Conservation (phyloP, 306 rosid genomes). For the Ormosia emarginata region DNA sequence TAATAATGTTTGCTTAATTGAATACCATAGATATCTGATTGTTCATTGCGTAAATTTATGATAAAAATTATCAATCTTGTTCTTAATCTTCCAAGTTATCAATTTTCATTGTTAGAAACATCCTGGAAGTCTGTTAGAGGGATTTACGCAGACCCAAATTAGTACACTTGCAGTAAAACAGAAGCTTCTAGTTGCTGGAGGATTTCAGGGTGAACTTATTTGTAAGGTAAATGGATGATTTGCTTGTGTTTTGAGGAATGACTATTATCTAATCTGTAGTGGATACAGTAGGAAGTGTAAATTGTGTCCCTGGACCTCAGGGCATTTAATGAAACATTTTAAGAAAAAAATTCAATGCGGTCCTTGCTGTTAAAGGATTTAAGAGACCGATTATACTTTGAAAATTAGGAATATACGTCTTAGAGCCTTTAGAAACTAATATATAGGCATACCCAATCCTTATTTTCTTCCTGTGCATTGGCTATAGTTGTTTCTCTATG, state of each 20-base stretch:
- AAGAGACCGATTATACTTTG: too few species aligned
- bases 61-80: neutral
- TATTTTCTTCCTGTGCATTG: too few species aligned
- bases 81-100: neutral
- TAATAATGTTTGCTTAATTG: neutral
- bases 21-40: neutral
- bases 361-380: neutral
- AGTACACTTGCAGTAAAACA: slow-evolving; percentile 85
- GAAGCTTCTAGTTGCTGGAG: slow-evolving; percentile 77
- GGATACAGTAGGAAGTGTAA: neutral
- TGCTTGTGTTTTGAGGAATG: neutral
- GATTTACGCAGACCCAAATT: slow-evolving; percentile 69
- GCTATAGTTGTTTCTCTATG: too few species aligned
- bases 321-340: neutral
- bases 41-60: neutral
- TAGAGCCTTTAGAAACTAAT: too few species aligned
- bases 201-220: slow-evolving; percentile 87
- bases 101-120: slow-evolving; percentile 50
- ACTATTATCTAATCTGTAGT: neutral
- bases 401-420: too few species aligned
- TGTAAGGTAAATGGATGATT: slow-evolving; percentile 56
- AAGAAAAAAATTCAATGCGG: neutral
- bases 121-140: slow-evolving; percentile 78
- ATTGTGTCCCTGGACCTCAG: neutral
- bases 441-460: too few species aligned